phyloP scores from a whole-genome alignment of 176 grass and related monocot species.

The Aegilops tauschii region DNA sequence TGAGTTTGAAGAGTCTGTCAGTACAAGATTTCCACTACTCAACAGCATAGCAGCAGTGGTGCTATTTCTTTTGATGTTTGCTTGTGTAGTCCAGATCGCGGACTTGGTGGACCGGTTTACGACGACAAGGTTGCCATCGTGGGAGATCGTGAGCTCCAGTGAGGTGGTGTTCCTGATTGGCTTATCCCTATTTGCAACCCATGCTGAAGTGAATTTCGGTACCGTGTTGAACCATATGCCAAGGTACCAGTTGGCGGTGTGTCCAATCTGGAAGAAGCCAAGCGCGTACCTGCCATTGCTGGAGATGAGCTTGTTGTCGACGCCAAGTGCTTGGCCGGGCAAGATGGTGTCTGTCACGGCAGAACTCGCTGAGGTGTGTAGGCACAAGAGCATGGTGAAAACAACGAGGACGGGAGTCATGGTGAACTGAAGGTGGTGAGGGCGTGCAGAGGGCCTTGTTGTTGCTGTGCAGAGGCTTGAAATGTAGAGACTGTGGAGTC shows the following conservation, averaged over 20 bases:
- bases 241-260: constrained; percentile 30
- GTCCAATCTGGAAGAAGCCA: constrained; percentile 33
- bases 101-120: not conserved
- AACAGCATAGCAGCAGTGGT: not conserved
- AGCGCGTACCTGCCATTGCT: constrained; percentile 28
- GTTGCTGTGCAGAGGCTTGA: not conserved
- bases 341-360: not conserved
- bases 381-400: not conserved
- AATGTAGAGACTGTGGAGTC: not conserved
- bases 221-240: constrained; percentile 46
- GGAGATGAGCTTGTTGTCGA: constrained; percentile 30
- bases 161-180: not conserved
- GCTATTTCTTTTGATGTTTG: not conserved
- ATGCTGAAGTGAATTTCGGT: constrained; percentile 24
- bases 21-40: not conserved
- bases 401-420: not conserved
- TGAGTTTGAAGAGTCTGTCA: too few species aligned
- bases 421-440: not conserved
- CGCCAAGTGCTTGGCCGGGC: not conserved
- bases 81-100: not conserved
- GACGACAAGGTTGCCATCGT: not conserved
- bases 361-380: not conserved
- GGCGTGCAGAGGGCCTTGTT: not conserved
- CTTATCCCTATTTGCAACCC: constrained; percentile 37
- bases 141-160: not conserved